Percentiles rank a stretch among this genome's conserved stretches.
These are phyloP conservation scores for Sanghuangporus weigelae DNA, from an alignment of 1,284 basidiomycete genomes.

Conservation along the genomic window DNA sequence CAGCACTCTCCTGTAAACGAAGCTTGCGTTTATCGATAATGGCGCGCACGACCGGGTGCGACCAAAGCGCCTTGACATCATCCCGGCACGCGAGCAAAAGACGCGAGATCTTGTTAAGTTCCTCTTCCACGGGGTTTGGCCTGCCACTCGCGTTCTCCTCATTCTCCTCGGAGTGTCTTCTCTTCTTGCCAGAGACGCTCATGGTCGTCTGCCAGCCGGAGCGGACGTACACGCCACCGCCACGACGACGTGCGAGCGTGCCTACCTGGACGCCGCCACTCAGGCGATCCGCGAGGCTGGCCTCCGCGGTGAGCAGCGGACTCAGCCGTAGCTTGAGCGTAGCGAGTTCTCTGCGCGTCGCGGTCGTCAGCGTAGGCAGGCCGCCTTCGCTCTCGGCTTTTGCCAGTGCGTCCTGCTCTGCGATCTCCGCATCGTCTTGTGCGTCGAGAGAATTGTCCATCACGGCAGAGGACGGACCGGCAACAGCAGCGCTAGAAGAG, in stretches of 20 bases:
- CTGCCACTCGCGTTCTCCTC: conserved; percentile 16
- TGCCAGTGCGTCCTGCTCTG: not conserved
- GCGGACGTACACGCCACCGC: conserved; percentile 66
- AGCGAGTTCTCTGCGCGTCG: conserved; percentile 39
- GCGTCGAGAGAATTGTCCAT: not conserved
- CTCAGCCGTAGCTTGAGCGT: conserved; percentile 53
- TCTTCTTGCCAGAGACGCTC: conserved; percentile 14
- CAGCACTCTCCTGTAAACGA: conserved; percentile 77
- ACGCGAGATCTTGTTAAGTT: conserved; percentile 54
- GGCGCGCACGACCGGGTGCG: conserved; percentile 58
- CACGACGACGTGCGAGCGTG: conserved; percentile 51
- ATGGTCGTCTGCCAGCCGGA: conserved; percentile 59
- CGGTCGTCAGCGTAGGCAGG: conserved; percentile 17
- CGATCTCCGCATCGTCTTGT: not conserved
- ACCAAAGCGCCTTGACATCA: conserved; percentile 67
- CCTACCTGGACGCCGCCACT: conserved; percentile 66
- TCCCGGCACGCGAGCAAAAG: conserved; percentile 52
- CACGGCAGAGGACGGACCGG: not conserved
- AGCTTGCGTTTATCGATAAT: conserved; percentile 63
- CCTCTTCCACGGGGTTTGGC: conserved; percentile 30
- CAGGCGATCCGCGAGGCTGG: conserved; percentile 59
- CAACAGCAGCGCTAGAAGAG: not conserved
- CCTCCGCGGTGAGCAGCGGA: conserved; percentile 56
- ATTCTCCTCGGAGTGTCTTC: conserved; percentile 5
- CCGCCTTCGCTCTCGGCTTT: not conserved